Evolutionary conservation across 1,284 basidiomycete genomes (phyloP).

Genomic region (Leccinum pachyderme): DNA sequence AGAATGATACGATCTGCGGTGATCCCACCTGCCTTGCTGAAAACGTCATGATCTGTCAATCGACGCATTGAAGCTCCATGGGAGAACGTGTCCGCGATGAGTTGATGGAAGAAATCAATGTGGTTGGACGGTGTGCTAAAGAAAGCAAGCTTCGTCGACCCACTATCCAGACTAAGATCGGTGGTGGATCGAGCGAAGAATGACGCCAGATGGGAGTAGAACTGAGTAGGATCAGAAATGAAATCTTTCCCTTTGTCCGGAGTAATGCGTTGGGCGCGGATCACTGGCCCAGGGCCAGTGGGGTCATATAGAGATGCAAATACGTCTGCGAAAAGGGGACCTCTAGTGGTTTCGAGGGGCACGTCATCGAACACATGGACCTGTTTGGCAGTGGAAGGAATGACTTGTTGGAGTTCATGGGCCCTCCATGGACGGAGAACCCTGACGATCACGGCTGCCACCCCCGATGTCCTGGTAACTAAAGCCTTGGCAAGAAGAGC

Average conservation of each 20-base stretch:
- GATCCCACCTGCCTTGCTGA: conserved; percentile 69
- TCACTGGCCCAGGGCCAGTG: conserved; percentile 38
- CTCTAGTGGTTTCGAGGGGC: conserved; percentile 57
- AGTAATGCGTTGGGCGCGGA: conserved; percentile 59
- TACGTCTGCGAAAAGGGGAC: conserved; percentile 70
- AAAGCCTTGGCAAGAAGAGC: conserved; percentile 56
- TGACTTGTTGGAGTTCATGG: conserved; percentile 49
- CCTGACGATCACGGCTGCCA: conserved; percentile 69
- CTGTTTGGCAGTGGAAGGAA: conserved; percentile 57
- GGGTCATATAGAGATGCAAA: conserved; percentile 57
- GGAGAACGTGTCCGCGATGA: conserved; percentile 60
- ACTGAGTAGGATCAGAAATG: conserved; percentile 43
- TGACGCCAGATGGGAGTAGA: conserved; percentile 46
- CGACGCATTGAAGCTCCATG: conserved; percentile 55
- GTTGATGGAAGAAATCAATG: conserved; percentile 50
- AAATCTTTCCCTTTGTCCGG: conserved; percentile 56
- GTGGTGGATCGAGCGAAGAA: conserved; percentile 28
- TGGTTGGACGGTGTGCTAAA: conserved; percentile 58
- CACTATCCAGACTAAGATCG: conserved; percentile 22
- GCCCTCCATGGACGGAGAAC: conserved; percentile 78
- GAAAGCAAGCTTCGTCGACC: conserved; percentile 53
- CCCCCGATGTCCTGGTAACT: conserved; percentile 42
- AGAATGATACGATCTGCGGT: conserved; percentile 60
- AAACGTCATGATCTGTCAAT: conserved; percentile 63
- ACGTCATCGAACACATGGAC: conserved; percentile 78